Evolutionary conservation across 257 asterid species (phyloP).

Genomic region (Cordia subcordata): DNA sequence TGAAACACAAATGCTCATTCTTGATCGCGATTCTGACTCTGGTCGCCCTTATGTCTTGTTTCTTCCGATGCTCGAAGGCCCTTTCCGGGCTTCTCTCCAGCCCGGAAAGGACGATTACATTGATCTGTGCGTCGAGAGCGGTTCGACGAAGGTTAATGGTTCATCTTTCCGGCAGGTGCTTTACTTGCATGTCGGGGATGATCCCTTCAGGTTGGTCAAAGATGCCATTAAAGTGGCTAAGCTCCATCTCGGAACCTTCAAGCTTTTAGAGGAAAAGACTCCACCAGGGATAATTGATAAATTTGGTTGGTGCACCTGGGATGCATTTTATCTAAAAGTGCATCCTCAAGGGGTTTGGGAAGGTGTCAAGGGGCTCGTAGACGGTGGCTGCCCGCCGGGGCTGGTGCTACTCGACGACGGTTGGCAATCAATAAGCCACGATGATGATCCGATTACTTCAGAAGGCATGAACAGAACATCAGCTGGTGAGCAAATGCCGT

Average conservation of each 20-base stretch:
- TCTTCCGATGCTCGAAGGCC: constrained; percentile 67
- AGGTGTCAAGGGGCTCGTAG: constrained; percentile 76
- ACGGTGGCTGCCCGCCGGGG: constrained; percentile 96
- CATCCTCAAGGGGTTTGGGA: constrained; percentile 81
- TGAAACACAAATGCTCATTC: constrained; percentile 75
- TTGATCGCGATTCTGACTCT: constrained; percentile 26
- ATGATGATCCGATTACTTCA: constrained; percentile 64
- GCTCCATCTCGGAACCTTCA: constrained; percentile 71
- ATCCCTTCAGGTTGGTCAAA: constrained; percentile 66
- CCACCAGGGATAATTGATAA: constrained; percentile 89
- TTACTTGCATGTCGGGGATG: constrained; percentile 76
- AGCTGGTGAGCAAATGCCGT: constrained; percentile 97
- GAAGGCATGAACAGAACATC: constrained; percentile 85
- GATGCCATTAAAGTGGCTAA: constrained; percentile 78
- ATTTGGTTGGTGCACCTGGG: constrained; percentile 99
- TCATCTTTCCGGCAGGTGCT: constrained; percentile 49
- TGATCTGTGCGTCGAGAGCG: constrained; percentile 71
- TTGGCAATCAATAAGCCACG: constrained; percentile 94
- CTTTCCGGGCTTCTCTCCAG: constrained; percentile 76
- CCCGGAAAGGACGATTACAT: constrained; percentile 56
- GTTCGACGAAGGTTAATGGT: constrained; percentile 56
- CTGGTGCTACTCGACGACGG: constrained; percentile 87
- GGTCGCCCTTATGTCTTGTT: constrained; percentile 56
- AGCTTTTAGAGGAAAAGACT: constrained; percentile 73
- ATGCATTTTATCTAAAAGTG: constrained; percentile 82